phyloP scores from a whole-genome alignment of 306 rosid genomes.

The Alnus glutinosa region DNA sequence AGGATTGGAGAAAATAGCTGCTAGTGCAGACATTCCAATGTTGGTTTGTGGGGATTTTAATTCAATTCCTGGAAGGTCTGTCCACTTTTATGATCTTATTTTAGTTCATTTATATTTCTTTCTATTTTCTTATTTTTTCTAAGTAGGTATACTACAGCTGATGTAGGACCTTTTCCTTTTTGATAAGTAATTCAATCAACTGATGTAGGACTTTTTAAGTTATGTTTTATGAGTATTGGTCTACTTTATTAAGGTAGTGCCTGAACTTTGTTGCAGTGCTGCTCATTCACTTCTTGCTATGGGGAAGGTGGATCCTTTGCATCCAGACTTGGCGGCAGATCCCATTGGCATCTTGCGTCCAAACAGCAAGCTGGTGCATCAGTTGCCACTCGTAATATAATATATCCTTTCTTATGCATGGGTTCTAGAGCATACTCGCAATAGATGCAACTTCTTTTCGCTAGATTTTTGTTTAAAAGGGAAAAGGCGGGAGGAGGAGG shows the following conservation, averaged over 20 bases:
- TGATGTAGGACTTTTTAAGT: constrained; percentile 1
- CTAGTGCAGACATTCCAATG: constrained; percentile 98
- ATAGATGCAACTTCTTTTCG: neutral
- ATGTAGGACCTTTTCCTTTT: neutral
- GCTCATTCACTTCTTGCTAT: constrained; percentile 91
- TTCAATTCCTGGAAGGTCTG: constrained; percentile 93
- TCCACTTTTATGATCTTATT: neutral
- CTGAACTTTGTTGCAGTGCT: constrained; percentile 68
- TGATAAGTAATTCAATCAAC: neutral
- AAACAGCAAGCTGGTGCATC: constrained; percentile 88
- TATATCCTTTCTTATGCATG: constrained; percentile 15
- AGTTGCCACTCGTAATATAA: constrained; percentile 89
- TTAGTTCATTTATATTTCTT: neutral
- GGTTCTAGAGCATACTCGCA: constrained; percentile 1
- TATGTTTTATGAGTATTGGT: constrained; percentile 11
- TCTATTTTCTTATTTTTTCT: neutral
- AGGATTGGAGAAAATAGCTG: constrained; percentile 95
- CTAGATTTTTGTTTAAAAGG: neutral
- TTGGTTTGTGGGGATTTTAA: constrained; percentile 97
- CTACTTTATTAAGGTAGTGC: constrained; percentile 26
- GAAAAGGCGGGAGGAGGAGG: neutral
- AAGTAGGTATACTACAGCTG: neutral
- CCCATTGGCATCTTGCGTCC: constrained; percentile 91
- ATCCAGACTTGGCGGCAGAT: constrained; percentile 86
- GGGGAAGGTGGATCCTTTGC: constrained; percentile 88